These are phyloP conservation scores for Globisporangium viniferum DNA, from an alignment of 352 stramenopile species.

Conservation along the genomic window DNA sequence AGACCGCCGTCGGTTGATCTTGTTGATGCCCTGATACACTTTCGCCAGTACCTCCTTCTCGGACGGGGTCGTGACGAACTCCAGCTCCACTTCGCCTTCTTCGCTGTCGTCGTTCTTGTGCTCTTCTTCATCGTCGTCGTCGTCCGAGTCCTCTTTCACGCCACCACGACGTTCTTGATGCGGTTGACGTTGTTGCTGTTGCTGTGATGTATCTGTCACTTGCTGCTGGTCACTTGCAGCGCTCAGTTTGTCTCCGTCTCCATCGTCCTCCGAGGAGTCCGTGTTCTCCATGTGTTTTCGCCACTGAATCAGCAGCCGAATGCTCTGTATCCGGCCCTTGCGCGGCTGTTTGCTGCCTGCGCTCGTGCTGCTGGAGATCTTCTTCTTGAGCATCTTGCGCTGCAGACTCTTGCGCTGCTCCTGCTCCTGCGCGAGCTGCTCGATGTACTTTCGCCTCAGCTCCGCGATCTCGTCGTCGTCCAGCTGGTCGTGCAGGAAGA, in stretches of 20 bases:
- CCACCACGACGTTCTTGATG: conserved; percentile 12
- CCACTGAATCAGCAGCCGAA: conserved; percentile 77
- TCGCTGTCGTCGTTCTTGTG: conserved; percentile 25
- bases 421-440: conserved; percentile 59
- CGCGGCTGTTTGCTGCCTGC: conserved; percentile 21
- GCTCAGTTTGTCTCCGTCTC: conserved; percentile 11
- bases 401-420: conserved; percentile 53
- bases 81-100: conserved; percentile 36
- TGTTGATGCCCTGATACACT: conserved; percentile 66
- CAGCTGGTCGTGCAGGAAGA: conserved; percentile 69
- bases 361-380: conserved; percentile 19
- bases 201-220: neutral
- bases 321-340: conserved; percentile 51
- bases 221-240: neutral
- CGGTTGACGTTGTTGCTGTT: conserved; percentile 20
- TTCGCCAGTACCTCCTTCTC: conserved; percentile 69
- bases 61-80: conserved; percentile 68
- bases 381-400: conserved; percentile 40
- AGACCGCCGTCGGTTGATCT: conserved; percentile 69
- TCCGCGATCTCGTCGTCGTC: conserved; percentile 50
- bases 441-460: conserved; percentile 51
- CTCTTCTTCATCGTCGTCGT: conserved; percentile 15
- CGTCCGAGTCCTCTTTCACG: conserved; percentile 13
- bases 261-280: conserved; percentile 15
- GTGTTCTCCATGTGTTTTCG: conserved; percentile 32